Evolutionary conservation across 768 basidiomycete species (phyloP).

Genomic region (Podaxis sp.): DNA sequence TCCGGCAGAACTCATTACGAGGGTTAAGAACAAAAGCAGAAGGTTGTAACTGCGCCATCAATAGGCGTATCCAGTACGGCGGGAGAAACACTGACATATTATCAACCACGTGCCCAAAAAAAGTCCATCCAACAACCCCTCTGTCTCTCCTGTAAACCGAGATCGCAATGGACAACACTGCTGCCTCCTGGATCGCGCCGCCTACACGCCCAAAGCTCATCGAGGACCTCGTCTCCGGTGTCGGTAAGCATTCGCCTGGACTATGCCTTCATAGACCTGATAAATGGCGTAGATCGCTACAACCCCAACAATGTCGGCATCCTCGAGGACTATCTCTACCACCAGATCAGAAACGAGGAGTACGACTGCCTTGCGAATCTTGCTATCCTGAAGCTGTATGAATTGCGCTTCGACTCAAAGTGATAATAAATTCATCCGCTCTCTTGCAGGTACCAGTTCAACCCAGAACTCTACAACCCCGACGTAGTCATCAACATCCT

Average conservation of each 20-base stretch:
- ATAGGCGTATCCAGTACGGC: neutral
- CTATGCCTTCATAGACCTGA: slow-evolving; percentile 11
- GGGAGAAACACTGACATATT: neutral
- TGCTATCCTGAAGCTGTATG: slow-evolving; percentile 88
- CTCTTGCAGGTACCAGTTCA: slow-evolving; percentile 84
- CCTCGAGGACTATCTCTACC: slow-evolving; percentile 95
- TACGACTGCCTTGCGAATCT: slow-evolving; percentile 96
- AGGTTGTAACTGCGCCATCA: neutral
- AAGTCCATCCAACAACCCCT: slow-evolving; percentile 19
- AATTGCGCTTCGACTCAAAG: slow-evolving; percentile 20
- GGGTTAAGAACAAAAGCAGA: neutral
- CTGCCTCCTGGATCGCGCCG: slow-evolving; percentile 61
- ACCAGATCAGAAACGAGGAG: slow-evolving; percentile 87
- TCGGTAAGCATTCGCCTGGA: slow-evolving; percentile 53
- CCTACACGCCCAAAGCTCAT: slow-evolving; percentile 82
- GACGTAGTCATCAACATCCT: slow-evolving; percentile 95
- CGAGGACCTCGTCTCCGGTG: slow-evolving; percentile 87
- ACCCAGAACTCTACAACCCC: slow-evolving; percentile 88
- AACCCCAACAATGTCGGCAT: slow-evolving; percentile 93
- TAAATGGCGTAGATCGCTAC: slow-evolving; percentile 75
- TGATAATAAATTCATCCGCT: neutral
- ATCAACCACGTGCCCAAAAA: slow-evolving; percentile 30
- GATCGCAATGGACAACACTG: slow-evolving; percentile 47
- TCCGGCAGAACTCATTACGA: slow-evolving; percentile 8
- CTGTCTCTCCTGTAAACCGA: slow-evolving; percentile 12